Evolutionary conservation across 2,329 filamentous ascomycete species (phyloP).

Genomic region (Fusarium tricinctum): DNA sequence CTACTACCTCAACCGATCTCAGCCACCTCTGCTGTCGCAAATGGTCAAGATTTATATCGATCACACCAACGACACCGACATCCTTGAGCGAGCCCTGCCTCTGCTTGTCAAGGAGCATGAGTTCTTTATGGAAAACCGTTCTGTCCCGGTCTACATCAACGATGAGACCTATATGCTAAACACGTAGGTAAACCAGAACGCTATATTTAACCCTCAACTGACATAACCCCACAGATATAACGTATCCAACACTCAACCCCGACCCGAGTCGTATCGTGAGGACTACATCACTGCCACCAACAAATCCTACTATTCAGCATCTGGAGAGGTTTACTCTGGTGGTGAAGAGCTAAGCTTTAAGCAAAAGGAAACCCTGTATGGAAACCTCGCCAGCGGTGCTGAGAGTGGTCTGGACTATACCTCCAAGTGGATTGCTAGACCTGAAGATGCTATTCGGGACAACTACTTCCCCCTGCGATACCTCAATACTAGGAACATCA

Average conservation of each 20-base stretch:
- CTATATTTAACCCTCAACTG: neutral
- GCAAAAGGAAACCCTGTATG: constrained; percentile 67
- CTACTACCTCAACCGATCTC: constrained; percentile 78
- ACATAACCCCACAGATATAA: constrained; percentile 60
- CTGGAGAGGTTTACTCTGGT: constrained; percentile 71
- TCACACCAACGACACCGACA: constrained; percentile 73
- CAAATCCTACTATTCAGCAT: constrained; percentile 70
- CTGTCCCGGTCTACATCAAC: constrained; percentile 64
- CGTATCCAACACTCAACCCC: constrained; percentile 74
- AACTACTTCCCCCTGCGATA: constrained; percentile 75
- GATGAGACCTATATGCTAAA: constrained; percentile 68
- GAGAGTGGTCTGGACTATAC: constrained; percentile 77
- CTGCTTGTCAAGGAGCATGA: constrained; percentile 73
- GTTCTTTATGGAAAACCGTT: constrained; percentile 74
- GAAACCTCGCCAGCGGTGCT: constrained; percentile 74
- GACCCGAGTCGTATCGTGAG: constrained; percentile 76
- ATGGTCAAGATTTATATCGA: constrained; percentile 76
- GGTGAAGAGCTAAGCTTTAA: constrained; percentile 64
- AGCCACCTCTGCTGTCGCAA: constrained; percentile 74
- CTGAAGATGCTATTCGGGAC: constrained; percentile 69
- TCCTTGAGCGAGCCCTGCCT: constrained; percentile 72
- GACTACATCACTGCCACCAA: constrained; percentile 77
- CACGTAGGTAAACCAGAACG: constrained; percentile 57
- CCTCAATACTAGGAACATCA: constrained; percentile 69
- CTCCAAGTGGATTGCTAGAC: constrained; percentile 69